Conservation (phyloP, 2,329 filamentous ascomycete species). For the Dothiorella sarmentorum region DNA sequence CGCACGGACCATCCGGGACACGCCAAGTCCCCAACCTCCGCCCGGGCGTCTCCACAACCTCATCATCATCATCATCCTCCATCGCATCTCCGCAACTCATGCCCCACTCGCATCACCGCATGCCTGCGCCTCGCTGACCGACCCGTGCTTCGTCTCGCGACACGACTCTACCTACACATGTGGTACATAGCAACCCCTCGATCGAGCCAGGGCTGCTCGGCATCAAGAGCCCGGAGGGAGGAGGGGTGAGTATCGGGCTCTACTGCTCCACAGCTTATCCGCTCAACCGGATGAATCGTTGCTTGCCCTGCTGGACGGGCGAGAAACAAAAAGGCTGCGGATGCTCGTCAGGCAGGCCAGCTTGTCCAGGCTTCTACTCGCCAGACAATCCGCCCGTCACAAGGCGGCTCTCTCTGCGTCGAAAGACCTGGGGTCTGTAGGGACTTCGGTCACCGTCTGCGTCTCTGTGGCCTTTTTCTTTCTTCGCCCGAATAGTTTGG, state of each 20-base stretch:
- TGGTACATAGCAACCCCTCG: slow-evolving; percentile 4
- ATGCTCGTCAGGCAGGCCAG: slow-evolving; percentile 13
- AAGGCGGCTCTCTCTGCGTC: background rate
- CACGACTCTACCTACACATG: too few species aligned
- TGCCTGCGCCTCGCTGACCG: too few species aligned
- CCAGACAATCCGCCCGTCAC: background rate
- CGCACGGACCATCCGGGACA: too few species aligned
- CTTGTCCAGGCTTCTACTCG: background rate
- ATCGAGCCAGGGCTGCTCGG: slow-evolving; percentile 6
- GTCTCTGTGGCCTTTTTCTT: background rate
- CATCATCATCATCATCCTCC: too few species aligned
- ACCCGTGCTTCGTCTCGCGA: too few species aligned
- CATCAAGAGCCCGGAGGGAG: slow-evolving; percentile 8
- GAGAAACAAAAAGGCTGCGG: too few species aligned
- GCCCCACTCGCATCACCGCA: too few species aligned
- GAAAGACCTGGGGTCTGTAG: slow-evolving; percentile 15
- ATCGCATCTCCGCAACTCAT: too few species aligned
- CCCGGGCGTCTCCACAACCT: too few species aligned
- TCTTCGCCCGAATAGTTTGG: background rate
- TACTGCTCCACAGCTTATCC: slow-evolving; percentile 5
- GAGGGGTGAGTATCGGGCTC: slow-evolving; percentile 6
- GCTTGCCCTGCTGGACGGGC: background rate
- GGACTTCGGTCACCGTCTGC: background rate
- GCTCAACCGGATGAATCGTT: background rate
- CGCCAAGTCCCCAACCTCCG: too few species aligned